These are phyloP conservation scores for Boletus sp. DNA, from an alignment of 768 basidiomycete species.

Conservation along the genomic window DNA sequence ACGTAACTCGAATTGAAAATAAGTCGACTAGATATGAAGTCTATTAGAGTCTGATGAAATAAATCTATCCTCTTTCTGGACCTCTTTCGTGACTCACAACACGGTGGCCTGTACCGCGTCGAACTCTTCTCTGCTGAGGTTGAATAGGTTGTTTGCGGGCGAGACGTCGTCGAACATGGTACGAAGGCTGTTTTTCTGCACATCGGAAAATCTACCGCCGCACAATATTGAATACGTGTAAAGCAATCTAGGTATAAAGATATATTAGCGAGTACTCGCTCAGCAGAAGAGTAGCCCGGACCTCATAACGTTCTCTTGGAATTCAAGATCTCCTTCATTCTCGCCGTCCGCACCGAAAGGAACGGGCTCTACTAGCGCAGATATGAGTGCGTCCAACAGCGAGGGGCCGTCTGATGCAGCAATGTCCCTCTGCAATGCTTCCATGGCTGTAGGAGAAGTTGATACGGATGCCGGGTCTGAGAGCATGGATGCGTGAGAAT, in stretches of 20 bases:
- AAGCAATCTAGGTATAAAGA: conserved; percentile 39
- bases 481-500: conserved; percentile 69
- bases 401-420: conserved; percentile 34
- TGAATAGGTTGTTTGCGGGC: conserved; percentile 23
- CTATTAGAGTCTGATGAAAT: conserved; percentile 15
- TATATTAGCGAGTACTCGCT: background rate
- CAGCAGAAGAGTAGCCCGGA: conserved; percentile 21
- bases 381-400: conserved; percentile 51
- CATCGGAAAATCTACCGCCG: conserved; percentile 30
- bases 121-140: conserved; percentile 30
- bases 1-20: conserved; percentile 27
- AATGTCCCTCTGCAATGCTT: conserved; percentile 42
- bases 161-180: conserved; percentile 25
- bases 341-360: conserved; percentile 72
- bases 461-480: conserved; percentile 49
- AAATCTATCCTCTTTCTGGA: conserved; percentile 12
- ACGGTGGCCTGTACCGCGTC: conserved; percentile 20
- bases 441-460: conserved; percentile 49
- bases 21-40: conserved; percentile 26
- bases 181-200: conserved; percentile 31
- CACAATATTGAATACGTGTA: conserved; percentile 51
- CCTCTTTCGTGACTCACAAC: conserved; percentile 19
- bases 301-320: conserved; percentile 64
- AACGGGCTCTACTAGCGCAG: conserved; percentile 51
- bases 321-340: conserved; percentile 55